Base-by-base conservation (phyloP, 2,329 filamentous ascomycete genomes). In the Alternaria postmessia region DNA sequence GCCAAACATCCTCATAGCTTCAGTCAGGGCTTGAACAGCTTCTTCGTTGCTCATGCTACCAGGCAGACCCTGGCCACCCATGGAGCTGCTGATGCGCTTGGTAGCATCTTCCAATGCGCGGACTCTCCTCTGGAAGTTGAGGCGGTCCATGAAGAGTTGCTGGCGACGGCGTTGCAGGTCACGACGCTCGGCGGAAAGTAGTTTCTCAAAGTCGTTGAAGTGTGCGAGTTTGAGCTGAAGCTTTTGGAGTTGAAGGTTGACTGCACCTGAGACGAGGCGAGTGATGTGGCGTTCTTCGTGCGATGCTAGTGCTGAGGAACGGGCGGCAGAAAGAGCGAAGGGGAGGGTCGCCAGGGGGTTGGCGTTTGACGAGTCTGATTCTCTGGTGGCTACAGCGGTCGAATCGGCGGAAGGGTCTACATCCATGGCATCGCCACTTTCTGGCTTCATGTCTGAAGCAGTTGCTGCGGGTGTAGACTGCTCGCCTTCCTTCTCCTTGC, bases 241-340 rank as follows among this genome's bases (percentile, higher is more conserved):
- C 81, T 99, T 99, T 75, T 97, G 91, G 34, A 98, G 84, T n/a
- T 92, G 94, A 12, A 96, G 86, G 75, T 99, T 99, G 53, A 97
- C 92, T 0, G 93, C 93, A 6, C 93, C 91, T 3, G 93, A 94
- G 9, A 99, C 92, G 47, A 98, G 88, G 16, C 93, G 91, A 20
- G 94, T 96, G 88, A 98, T 95, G 80, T 97, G 93, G 59, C 96
- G 91, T 79, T 99, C 95, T 79, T 98, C 94, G 70, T 98, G 93
- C 3, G 94, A 97, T 28, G 94, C 94, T 34, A 99, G 88, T 4
- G 91, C 95, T 7, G 91, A 91, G 2, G 94, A 88, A 62, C 95
- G 91, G 2, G 92, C 93, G 12, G 94, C 94, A 63, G 94, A 91
- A 8, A 94, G 87, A 18, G 92, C 93, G 51, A 99, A 86, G 2